Base-by-base conservation (phyloP, 2,329 filamentous ascomycete species). In the Colletotrichum sp. region DNA sequence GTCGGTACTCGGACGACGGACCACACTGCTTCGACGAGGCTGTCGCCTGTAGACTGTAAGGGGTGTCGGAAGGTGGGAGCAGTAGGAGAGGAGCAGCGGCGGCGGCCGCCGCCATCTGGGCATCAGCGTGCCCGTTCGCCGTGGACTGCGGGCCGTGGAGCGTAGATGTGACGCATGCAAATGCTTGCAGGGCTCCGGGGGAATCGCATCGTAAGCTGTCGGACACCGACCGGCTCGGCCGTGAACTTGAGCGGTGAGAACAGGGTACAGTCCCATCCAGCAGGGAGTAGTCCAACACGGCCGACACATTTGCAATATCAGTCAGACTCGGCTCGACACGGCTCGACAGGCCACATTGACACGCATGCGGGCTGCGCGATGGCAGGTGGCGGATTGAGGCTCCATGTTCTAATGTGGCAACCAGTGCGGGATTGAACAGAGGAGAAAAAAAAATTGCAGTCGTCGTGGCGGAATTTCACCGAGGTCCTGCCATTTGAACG, bases 211-310 rank as follows among this genome's bases (percentile, higher is more conserved):
- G 58, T 70, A 28, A 34, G n/a, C 18, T 48, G 56, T 71, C 67
- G 72, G 61, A 71, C 28, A 32, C 67, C 60, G 72, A 75, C 64
- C 70, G 73, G 64, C 65, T 65, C 73, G 58, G 70, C 58, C 58
- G 48, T 73, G 73, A 48, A 36, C 61, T 38, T 65, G 61, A 69
- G 70, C 70, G 70, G 73, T 65, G 68, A 36, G 68, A 24, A 61
- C 30, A 30, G 52, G 56, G 56, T 24, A 10, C 67, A 38, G 62
- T 64, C 30, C 52, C n/a, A 43, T 43, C 43, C 16, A 52, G 55
- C 62, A 66, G 62, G 69, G 62, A 48, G 15, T 9, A 36, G 34
- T 56, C 16, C 28, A 55, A 62, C 43, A 64, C 62, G 38, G 56
- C 32, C 38, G 55, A 24, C 62, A 16, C 34, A 21, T 28, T 15